These are phyloP conservation scores for Sapria himalayana DNA, from an alignment of 345 rosid species.

Conservation along the genomic window DNA sequence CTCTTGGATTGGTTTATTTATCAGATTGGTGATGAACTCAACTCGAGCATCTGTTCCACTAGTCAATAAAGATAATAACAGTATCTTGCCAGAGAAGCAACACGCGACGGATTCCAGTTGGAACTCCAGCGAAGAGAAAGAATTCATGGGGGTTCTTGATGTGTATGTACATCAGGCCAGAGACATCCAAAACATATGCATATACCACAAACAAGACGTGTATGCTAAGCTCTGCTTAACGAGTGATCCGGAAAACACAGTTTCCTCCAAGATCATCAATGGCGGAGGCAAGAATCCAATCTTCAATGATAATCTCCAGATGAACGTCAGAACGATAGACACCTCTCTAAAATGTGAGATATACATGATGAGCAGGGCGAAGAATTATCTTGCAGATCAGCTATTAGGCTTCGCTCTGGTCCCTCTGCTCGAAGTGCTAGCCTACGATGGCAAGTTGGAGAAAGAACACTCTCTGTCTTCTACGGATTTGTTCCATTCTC, in stretches of 20 bases:
- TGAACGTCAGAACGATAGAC: constrained; percentile 46
- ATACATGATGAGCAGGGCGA: constrained; percentile 98
- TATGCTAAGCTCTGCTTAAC: constrained; percentile 92
- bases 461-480: constrained; percentile 93
- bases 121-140: constrained; percentile 16
- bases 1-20: no score
- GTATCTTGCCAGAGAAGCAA: constrained; percentile 39
- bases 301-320: constrained; percentile 50
- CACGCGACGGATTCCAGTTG: constrained; percentile 19
- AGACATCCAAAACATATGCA: constrained; percentile 96
- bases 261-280: constrained; percentile 76
- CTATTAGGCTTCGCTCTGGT: constrained; percentile 76
- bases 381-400: constrained; percentile 94
- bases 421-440: constrained; percentile 67
- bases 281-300: constrained; percentile 99
- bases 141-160: constrained; percentile 46
- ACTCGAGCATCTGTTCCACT: no score
- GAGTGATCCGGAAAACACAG: constrained; percentile 55
- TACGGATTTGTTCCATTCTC: constrained; percentile 84
- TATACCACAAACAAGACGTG: constrained; percentile 99
- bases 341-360: constrained; percentile 79
- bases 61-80: no score
- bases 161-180: constrained; percentile 79
- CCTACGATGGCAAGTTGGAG: constrained; percentile 54
- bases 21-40: no score